These are phyloP conservation scores for Xylariaceae sp. DNA, from an alignment of 2,329 filamentous ascomycete genomes.

Conservation along the genomic window DNA sequence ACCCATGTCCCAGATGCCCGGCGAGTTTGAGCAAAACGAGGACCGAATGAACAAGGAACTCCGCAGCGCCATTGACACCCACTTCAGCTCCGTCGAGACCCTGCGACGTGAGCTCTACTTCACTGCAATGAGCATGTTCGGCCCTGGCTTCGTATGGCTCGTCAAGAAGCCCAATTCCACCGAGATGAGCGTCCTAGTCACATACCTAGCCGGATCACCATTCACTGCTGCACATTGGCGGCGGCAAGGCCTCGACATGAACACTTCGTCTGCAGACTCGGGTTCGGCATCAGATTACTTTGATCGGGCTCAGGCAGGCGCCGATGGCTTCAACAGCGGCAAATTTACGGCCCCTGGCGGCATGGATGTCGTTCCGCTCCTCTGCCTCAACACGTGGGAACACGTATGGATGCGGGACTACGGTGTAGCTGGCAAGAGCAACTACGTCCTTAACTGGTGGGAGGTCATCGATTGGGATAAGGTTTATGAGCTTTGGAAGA, in stretches of 20 bases:
- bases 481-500: slow-evolving; percentile 51
- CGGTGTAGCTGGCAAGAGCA: slow-evolving; percentile 68
- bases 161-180: slow-evolving; percentile 54
- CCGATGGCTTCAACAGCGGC: slow-evolving; percentile 23
- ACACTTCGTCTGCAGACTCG: slow-evolving; percentile 50
- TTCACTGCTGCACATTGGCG: slow-evolving; percentile 84
- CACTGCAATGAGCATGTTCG: slow-evolving; percentile 89
- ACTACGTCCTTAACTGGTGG: slow-evolving; percentile 84
- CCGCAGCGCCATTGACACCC: slow-evolving; percentile 57
- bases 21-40: slow-evolving; percentile 12
- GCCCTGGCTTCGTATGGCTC: slow-evolving; percentile 95
- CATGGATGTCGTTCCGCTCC: slow-evolving; percentile 67
- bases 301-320: slow-evolving; percentile 34
- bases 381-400: slow-evolving; percentile 96
- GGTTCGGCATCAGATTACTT: slow-evolving; percentile 37
- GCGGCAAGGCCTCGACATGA: slow-evolving; percentile 66
- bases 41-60: slow-evolving; percentile 56
- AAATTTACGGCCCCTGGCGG: slow-evolving; percentile 58
- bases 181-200: slow-evolving; percentile 70
- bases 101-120: slow-evolving; percentile 76
- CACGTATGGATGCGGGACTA: slow-evolving; percentile 89
- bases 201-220: slow-evolving; percentile 88
- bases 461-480: slow-evolving; percentile 78
- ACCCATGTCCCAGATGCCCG: slow-evolving; percentile 14
- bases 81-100: slow-evolving; percentile 81